Conservation (phyloP, 1,284 basidiomycete species). For the Cutaneotrichosporon cutaneum region DNA sequence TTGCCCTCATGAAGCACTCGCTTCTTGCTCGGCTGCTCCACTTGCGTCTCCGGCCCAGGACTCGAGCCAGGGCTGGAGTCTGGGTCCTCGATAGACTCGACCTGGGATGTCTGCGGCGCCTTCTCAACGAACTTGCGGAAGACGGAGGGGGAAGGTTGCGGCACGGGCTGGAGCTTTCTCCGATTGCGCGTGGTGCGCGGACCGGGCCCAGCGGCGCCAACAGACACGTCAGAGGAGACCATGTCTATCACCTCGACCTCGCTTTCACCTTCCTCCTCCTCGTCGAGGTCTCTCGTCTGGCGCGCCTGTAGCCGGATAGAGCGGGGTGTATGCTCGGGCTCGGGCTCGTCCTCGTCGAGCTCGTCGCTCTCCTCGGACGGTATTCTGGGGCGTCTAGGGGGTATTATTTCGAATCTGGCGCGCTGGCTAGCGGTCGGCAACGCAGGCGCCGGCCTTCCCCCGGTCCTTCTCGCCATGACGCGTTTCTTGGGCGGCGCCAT, state of each 20-base stretch:
- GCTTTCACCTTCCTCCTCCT: neutral
- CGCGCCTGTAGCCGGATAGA: neutral
- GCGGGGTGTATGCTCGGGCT: neutral
- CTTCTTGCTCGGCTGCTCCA: neutral
- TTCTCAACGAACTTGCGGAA: slow-evolving; percentile 14
- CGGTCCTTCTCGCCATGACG: neutral
- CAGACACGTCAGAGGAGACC: neutral
- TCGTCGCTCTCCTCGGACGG: neutral
- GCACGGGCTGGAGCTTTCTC: slow-evolving; percentile 18
- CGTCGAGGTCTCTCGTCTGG: neutral
- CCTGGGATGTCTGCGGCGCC: slow-evolving; percentile 1
- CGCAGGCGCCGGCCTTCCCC: neutral
- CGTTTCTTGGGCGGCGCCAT: neutral
- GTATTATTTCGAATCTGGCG: neutral
- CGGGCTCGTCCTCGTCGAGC: neutral
- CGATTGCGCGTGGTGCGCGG: slow-evolving; percentile 13
- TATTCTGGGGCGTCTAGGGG: neutral
- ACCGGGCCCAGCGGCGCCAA: slow-evolving; percentile 19
- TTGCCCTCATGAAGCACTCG: slow-evolving; percentile 23
- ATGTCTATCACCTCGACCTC: slow-evolving; percentile 2
- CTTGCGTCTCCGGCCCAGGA: slow-evolving; percentile 5
- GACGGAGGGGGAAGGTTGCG: slow-evolving; percentile 19
- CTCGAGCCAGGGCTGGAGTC: slow-evolving; percentile 4
- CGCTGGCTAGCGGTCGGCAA: neutral
- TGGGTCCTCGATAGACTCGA: slow-evolving; percentile 14